These are phyloP conservation scores for Aquanectria penicillioides DNA, from an alignment of 2,329 filamentous ascomycete species.

Conservation along the genomic window DNA sequence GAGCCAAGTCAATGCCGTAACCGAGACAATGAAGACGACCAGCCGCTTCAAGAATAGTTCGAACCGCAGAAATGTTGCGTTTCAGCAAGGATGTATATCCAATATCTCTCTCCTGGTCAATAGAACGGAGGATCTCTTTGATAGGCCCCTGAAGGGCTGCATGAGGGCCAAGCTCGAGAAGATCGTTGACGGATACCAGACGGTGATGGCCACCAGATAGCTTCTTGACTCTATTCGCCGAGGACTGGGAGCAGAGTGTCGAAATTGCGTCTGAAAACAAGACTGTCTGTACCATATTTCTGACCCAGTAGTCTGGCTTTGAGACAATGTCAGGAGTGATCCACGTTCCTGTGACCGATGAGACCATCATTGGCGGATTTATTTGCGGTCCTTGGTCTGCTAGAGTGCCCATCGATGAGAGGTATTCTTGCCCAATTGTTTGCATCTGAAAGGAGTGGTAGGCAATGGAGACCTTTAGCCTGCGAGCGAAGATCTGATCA, in stretches of 20 bases:
- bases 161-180: conserved; percentile 17
- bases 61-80: not conserved
- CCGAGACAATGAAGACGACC: not conserved
- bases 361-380: not conserved
- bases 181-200: not conserved
- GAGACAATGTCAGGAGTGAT: not conserved
- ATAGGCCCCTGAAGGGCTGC: conserved; percentile 3
- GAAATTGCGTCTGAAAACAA: not conserved
- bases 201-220: not conserved
- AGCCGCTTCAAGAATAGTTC: not conserved
- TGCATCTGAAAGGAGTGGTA: conserved; percentile 62
- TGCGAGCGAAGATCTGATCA: conserved; percentile 21
- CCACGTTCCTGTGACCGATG: not conserved
- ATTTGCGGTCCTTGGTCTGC: not conserved
- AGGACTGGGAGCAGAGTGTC: not conserved
- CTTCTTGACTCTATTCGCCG: not conserved
- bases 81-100: not conserved
- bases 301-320: conserved; percentile 1
- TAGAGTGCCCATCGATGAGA: not conserved
- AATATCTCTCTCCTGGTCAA: not conserved
- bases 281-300: not conserved
- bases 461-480: conserved; percentile 55
- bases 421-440: not conserved
- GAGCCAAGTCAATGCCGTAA: not conserved
- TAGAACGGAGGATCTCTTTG: not conserved